A percentile compares a stretch with the other conserved stretches of the same genome.
Conservation (phyloP, 495 filamentous ascomycete species). For the Beverwykella pulmonaria region DNA sequence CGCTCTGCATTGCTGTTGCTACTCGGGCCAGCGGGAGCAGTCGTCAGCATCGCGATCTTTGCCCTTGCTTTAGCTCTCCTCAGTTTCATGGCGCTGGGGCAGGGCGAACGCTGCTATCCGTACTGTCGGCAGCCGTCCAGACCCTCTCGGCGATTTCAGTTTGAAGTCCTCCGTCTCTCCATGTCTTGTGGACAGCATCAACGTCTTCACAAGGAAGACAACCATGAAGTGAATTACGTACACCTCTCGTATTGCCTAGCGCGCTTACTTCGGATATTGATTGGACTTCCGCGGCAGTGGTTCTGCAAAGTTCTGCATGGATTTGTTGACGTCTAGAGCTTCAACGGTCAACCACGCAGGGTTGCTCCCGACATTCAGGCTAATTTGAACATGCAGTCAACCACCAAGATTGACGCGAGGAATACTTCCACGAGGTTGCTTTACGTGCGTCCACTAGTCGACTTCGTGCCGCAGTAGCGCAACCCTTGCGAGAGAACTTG, state of each 20-base stretch:
- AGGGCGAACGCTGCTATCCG: neutral
- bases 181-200: neutral
- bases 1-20: slow-evolving; percentile 5
- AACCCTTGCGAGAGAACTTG: neutral
- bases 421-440: neutral
- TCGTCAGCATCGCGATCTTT: neutral
- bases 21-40: slow-evolving; percentile 25
- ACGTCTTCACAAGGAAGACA: neutral
- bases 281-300: neutral
- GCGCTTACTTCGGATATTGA: neutral
- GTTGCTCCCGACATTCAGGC: slow-evolving; percentile 1
- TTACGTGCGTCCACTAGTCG: neutral
- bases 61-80: neutral
- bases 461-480: neutral
- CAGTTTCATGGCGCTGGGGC: neutral
- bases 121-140: neutral
- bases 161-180: neutral
- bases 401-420: neutral
- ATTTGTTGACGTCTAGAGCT: neutral
- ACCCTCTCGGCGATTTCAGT: neutral
- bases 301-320: slow-evolving; percentile 1
- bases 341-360: neutral
- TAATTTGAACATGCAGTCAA: neutral
- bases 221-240: neutral
- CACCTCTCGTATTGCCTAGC: neutral